Evolutionary conservation across 306 rosid species (phyloP), one percentile per base, ranked within the genome.

Genomic region (Medicago ruthenica): DNA sequence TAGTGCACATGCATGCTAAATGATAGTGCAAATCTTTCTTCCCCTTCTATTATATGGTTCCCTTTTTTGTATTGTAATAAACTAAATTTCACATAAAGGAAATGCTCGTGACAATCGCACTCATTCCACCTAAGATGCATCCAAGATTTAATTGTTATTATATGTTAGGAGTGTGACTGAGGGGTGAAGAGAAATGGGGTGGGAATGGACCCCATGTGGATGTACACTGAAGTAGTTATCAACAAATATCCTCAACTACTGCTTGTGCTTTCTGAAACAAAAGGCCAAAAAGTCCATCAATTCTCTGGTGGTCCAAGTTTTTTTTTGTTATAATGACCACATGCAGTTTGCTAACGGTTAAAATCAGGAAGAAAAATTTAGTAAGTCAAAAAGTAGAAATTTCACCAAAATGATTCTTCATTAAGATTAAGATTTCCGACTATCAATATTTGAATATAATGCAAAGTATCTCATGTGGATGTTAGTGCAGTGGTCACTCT

Each of bases 261-360:
- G 63, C 65, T 79, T 68, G 22, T 75, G 60, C 85, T 85, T 83
- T 84, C 62, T 59, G 18, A 74, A 78, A 84, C 80, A 83, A 80
- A 82, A 72, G 73, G 76, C 78, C 86, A 60, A 88, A 88, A 75
- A 74, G 13, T 77, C 34, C 62, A 75, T 87, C 84, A 81, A 66
- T 68, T 82, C 71, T 62, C 39, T 36, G 53, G 86, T 86, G 88
- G 90, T 84, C 90, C 90, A 53, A 54, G 44, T 50, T 78, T 86
- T 73, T 45, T 55, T 27, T 64, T 12, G 16, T 61, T 59, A 78
- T 59, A 61, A 86, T 77, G 60, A 81, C 75, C 85, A 76, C 93
- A 80, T 86, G 89, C 80, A 57, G 50, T 69, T 70, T 66, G 53
- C 80, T 60, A 73, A 75, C 67, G 3, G 51, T 73, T 62, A 13